A percentile compares a stretch with the other conserved stretches of the same genome.
phyloP scores from a whole-genome alignment of 1,284 basidiomycete genomes.

The Cerrena zonata region DNA sequence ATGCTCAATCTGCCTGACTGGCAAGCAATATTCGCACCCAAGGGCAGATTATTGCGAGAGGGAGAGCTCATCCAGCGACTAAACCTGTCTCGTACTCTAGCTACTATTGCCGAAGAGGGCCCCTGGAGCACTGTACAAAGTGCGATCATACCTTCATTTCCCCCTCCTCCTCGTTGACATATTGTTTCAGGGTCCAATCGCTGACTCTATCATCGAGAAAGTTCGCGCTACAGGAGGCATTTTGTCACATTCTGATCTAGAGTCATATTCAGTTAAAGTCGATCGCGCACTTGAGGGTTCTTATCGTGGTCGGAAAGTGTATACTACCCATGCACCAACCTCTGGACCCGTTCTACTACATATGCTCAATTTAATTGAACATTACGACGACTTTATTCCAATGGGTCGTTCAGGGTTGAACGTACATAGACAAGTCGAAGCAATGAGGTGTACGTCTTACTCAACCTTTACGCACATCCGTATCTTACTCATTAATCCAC shows the following conservation, averaged over 20 bases:
- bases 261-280: conserved; percentile 67
- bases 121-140: conserved; percentile 70
- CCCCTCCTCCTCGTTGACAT: conserved; percentile 7
- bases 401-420: conserved; percentile 51
- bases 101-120: conserved; percentile 61
- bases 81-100: conserved; percentile 67
- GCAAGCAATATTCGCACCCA: conserved; percentile 73
- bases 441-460: conserved; percentile 59
- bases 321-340: conserved; percentile 79
- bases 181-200: conserved; percentile 62
- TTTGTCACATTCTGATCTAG: conserved; percentile 66
- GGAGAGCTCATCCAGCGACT: conserved; percentile 70
- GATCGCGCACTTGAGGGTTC: conserved; percentile 69
- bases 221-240: conserved; percentile 72
- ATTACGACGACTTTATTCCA: conserved; percentile 47
- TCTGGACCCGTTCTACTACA: conserved; percentile 76
- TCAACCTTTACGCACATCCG: background rate
- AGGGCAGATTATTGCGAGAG: conserved; percentile 64
- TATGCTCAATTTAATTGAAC: conserved; percentile 75
- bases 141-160: conserved; percentile 26
- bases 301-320: conserved; percentile 75
- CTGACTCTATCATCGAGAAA: conserved; percentile 66
- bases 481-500: background rate
- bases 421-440: conserved; percentile 70
- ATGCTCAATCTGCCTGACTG: conserved; percentile 79